Conservation (phyloP, 495 filamentous ascomycete genomes). For the Thermothielavioides terrestris region DNA sequence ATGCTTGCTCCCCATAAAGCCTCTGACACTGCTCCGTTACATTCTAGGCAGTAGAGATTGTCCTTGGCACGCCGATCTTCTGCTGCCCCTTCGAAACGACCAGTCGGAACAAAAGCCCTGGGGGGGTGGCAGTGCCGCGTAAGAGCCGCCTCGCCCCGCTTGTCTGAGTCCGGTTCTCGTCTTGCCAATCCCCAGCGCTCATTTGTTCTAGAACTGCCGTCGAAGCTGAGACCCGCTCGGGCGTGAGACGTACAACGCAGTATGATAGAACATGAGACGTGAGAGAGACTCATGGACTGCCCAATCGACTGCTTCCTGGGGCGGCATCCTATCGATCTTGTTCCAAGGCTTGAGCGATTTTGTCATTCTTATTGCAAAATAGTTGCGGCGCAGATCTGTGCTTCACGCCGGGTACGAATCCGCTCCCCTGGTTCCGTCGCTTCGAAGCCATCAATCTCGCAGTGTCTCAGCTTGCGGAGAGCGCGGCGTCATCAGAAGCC, state of each 20-base stretch:
- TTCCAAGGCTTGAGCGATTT: background rate
- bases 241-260: background rate
- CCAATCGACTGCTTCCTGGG: background rate
- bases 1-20: background rate
- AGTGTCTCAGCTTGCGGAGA: background rate
- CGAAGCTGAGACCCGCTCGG: background rate
- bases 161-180: background rate
- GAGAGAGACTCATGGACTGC: background rate
- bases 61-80: slow-evolving; percentile 2
- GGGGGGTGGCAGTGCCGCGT: slow-evolving; percentile 6
- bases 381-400: background rate
- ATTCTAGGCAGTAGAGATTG: background rate
- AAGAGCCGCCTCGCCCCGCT: background rate
- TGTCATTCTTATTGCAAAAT: background rate
- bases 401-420: background rate
- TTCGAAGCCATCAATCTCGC: background rate
- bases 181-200: background rate
- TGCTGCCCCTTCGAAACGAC: background rate
- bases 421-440: background rate
- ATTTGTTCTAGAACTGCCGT: background rate
- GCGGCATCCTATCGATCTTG: background rate
- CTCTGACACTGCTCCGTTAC: background rate
- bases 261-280: background rate
- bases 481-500: background rate
- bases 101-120: background rate